phyloP scores from a whole-genome alignment of 805 yeast species.

The Suhomyces sp. region DNA sequence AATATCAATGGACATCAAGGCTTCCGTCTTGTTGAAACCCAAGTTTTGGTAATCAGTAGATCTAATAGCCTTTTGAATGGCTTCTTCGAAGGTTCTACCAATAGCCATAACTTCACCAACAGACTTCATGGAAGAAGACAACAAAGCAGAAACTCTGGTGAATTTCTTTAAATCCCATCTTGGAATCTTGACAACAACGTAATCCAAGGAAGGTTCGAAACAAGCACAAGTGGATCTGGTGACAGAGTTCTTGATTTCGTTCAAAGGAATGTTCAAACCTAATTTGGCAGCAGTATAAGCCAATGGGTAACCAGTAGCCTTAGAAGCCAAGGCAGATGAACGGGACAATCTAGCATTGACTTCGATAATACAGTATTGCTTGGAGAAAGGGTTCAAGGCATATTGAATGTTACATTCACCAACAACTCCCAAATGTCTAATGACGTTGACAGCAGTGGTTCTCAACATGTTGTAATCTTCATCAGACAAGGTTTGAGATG shows the following conservation, averaged over 20 bases:
- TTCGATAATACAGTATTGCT: conserved; percentile 95
- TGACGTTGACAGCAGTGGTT: conserved; percentile 95
- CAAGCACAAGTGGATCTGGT: conserved; percentile 93
- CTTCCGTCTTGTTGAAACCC: conserved; percentile 85
- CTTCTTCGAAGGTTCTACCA: conserved; percentile 97
- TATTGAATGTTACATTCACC: conserved; percentile 99
- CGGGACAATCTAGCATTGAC: conserved; percentile 97
- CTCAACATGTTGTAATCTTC: conserved; percentile 97
- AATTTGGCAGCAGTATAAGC: conserved; percentile 98
- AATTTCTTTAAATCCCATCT: conserved; percentile 98
- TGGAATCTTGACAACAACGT: conserved; percentile 96
- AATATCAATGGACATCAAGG: conserved; percentile 86
- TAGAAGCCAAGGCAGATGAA: conserved; percentile 98
- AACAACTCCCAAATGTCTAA: conserved; percentile 96
- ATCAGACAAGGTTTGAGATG: conserved; percentile 94
- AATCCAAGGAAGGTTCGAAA: conserved; percentile 96
- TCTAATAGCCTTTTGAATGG: conserved; percentile 95
- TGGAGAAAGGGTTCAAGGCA: conserved; percentile 89
- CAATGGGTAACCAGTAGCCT: conserved; percentile 97
- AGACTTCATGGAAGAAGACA: conserved; percentile 94
- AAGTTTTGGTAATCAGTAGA: conserved; percentile 93
- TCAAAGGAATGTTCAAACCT: conserved; percentile 88
- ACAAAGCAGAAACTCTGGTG: conserved; percentile 82
- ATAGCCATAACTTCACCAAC: conserved; percentile 99
- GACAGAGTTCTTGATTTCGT: conserved; percentile 89